phyloP scores from a whole-genome alignment of 768 basidiomycete species.

The Podaxis sp. region DNA sequence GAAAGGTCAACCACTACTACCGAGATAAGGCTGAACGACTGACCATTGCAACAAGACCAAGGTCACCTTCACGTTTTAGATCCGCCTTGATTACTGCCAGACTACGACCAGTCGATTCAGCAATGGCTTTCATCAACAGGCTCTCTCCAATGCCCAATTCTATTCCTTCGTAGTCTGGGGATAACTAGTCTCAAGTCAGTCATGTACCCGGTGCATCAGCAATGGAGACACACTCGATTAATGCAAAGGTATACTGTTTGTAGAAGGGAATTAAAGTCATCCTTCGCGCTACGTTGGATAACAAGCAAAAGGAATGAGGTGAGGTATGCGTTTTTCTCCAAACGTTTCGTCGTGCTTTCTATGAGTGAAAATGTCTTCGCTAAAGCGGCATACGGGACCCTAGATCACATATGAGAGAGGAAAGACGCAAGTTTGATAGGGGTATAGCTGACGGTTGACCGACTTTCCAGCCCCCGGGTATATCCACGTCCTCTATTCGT shows the following conservation, averaged over 20 bases:
- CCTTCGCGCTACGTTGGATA: conserved; percentile 79
- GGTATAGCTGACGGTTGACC: conserved; percentile 72
- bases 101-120: conserved; percentile 91
- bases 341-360: conserved; percentile 91
- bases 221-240: conserved; percentile 67
- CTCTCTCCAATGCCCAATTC: conserved; percentile 97
- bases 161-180: conserved; percentile 93
- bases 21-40: conserved; percentile 20
- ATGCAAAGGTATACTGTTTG: conserved; percentile 95
- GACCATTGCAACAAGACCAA: conserved; percentile 96
- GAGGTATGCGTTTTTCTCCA: conserved; percentile 88
- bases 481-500: conserved; percentile 66
- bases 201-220: neutral
- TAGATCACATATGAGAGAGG: conserved; percentile 28
- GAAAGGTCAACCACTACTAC: conserved; percentile 1
- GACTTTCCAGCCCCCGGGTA: conserved; percentile 79
- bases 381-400: conserved; percentile 93
- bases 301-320: conserved; percentile 89
- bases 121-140: conserved; percentile 91
- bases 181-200: conserved; percentile 52
- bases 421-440: neutral
- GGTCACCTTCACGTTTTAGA: conserved; percentile 91
- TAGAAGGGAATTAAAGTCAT: conserved; percentile 73
- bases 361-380: conserved; percentile 87
- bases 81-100: conserved; percentile 82